Evolutionary conservation across 768 basidiomycete genomes (phyloP).

Genomic region (Trametes punicea): DNA sequence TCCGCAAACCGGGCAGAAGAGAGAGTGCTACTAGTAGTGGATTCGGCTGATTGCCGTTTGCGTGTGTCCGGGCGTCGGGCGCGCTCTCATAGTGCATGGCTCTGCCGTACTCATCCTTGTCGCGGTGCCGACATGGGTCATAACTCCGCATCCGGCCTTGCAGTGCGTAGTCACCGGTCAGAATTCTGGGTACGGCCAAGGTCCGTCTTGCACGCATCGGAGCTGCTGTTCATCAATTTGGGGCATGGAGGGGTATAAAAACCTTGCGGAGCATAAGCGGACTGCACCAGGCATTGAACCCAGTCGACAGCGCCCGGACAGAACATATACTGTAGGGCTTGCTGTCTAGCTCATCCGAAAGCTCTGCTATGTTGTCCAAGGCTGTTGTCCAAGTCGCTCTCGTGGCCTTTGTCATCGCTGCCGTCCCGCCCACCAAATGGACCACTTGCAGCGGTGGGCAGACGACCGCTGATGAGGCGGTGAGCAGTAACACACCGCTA

Average conservation of each 20-base stretch:
- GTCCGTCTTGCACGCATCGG: slow-evolving; percentile 1
- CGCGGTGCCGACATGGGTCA: not conserved
- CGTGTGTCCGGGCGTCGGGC: not conserved
- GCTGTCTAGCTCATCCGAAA: not conserved
- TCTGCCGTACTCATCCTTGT: not conserved
- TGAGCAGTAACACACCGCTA: not conserved
- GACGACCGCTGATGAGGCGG: slow-evolving; percentile 17
- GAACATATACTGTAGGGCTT: not conserved
- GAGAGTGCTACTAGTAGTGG: slow-evolving; percentile 6
- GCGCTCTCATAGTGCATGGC: not conserved
- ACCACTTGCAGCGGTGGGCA: slow-evolving; percentile 19
- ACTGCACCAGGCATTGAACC: not conserved
- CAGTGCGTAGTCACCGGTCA: not conserved
- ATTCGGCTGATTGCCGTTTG: slow-evolving; percentile 6
- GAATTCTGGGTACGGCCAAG: slow-evolving; percentile 5
- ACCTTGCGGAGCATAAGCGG: not conserved
- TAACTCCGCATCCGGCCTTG: not conserved
- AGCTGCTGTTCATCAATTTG: not conserved
- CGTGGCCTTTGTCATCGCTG: slow-evolving; percentile 8
- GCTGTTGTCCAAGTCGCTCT: slow-evolving; percentile 2
- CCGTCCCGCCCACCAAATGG: slow-evolving; percentile 7
- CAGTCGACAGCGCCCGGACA: not conserved
- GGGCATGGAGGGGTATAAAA: not conserved
- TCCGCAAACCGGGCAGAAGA: not conserved
- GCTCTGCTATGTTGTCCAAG: slow-evolving; percentile 11